Evolutionary conservation across 768 basidiomycete species (phyloP).

Genomic region (Symmetrospora coprosmae): DNA sequence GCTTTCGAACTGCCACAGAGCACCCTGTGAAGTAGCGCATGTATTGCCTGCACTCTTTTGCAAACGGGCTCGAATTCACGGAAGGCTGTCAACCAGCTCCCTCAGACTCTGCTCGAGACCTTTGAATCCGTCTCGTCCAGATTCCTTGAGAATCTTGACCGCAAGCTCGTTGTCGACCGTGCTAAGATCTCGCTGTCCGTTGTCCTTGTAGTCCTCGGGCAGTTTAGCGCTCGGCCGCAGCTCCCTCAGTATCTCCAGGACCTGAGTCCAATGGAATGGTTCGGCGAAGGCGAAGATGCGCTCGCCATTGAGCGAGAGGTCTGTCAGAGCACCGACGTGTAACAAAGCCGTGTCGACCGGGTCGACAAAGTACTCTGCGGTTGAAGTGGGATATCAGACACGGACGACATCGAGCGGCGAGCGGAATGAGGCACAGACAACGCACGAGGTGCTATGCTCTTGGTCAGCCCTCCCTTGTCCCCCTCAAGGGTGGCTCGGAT

Average conservation of each 20-base stretch:
- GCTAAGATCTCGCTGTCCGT: background rate
- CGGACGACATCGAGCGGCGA: background rate
- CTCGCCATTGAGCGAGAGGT: background rate
- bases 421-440: background rate
- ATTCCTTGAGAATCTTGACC: background rate
- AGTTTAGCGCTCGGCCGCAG: background rate
- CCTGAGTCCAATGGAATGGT: background rate
- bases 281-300: slow-evolving; percentile 15
- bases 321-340: background rate
- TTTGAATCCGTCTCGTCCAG: background rate
- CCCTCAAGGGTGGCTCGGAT: background rate
- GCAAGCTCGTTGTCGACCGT: slow-evolving; percentile 10
- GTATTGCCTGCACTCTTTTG: too few species aligned
- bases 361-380: slow-evolving; percentile 3
- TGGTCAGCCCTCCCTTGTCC: background rate
- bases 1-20: too few species aligned
- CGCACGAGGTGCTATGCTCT: background rate
- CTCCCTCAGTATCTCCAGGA: background rate
- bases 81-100: background rate
- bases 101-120: background rate
- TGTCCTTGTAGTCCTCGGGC: background rate
- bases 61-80: background rate
- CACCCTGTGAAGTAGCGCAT: too few species aligned
- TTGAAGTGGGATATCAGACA: background rate
- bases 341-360: background rate